These are phyloP conservation scores for Solanum bulbocastanum DNA, from an alignment of 257 asterid genomes.

Conservation along the genomic window DNA sequence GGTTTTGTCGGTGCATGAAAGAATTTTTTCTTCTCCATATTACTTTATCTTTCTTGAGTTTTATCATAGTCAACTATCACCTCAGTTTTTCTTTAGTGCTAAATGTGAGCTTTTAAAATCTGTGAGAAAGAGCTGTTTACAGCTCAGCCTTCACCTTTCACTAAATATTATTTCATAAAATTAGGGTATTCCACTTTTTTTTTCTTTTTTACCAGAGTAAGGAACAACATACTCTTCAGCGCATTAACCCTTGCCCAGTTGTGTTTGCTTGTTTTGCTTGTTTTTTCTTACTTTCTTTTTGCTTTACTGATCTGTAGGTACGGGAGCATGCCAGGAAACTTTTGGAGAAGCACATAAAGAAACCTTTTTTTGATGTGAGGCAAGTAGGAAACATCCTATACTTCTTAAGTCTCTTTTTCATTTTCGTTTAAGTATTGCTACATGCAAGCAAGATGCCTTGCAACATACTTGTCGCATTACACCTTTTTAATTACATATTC, in stretches of 20 bases:
- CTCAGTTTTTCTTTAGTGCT: neutral
- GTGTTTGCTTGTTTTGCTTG: neutral
- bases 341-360: conserved; percentile 77
- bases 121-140: neutral
- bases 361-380: conserved; percentile 94
- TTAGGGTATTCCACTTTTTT: neutral
- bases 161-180: neutral
- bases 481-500: neutral
- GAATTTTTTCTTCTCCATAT: neutral
- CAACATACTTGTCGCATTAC: neutral
- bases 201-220: neutral
- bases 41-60: neutral
- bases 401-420: neutral
- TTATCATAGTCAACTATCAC: neutral
- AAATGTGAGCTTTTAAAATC: neutral
- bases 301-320: conserved; percentile 31
- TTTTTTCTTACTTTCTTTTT: neutral
- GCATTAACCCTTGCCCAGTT: neutral
- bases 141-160: neutral
- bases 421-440: neutral
- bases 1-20: neutral
- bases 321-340: conserved; percentile 97
- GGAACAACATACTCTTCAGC: neutral
- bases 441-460: neutral
- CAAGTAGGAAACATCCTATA: conserved; percentile 9